Conservation (phyloP, 805 yeast species). For the Millerozyma miso region DNA sequence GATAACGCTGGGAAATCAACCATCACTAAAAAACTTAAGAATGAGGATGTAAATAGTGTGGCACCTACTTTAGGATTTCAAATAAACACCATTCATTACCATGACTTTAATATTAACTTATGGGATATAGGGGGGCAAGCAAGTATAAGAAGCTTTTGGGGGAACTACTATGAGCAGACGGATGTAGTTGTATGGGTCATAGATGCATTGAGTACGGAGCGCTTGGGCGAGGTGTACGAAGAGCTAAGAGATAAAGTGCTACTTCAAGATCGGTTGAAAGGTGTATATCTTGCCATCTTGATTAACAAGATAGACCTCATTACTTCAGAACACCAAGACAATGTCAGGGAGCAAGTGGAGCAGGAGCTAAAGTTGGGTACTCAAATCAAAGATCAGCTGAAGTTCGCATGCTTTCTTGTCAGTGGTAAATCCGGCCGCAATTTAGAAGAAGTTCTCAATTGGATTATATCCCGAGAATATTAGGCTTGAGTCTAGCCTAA, state of each 20-base stretch:
- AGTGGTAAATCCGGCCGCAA: slow-evolving; percentile 37
- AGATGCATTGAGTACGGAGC: slow-evolving; percentile 57
- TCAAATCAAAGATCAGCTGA: slow-evolving; percentile 6
- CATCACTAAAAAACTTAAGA: slow-evolving; percentile 56
- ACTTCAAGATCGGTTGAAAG: slow-evolving; percentile 63
- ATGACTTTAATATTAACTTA: slow-evolving; percentile 47
- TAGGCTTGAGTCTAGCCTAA: too few species aligned
- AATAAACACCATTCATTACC: slow-evolving; percentile 53
- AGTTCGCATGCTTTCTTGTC: slow-evolving; percentile 24
- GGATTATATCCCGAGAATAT: slow-evolving; percentile 20
- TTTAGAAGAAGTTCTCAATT: slow-evolving; percentile 19
- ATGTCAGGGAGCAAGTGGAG: slow-evolving; percentile 10
- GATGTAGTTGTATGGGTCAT: slow-evolving; percentile 85
- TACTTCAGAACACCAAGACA: slow-evolving; percentile 17
- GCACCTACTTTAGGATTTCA: slow-evolving; percentile 91
- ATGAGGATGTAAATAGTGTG: slow-evolving; percentile 48
- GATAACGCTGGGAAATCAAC: slow-evolving; percentile 94
- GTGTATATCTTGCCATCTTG: slow-evolving; percentile 62
- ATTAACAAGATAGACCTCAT: slow-evolving; percentile 73
- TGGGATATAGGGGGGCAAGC: slow-evolving; percentile 85
- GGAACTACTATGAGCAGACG: slow-evolving; percentile 78
- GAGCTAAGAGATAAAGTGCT: slow-evolving; percentile 63
- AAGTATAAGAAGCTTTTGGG: slow-evolving; percentile 47
- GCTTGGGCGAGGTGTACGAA: slow-evolving; percentile 58
- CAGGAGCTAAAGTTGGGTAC: slow-evolving; percentile 15